Base-by-base conservation (phyloP, 805 yeast genomes). In the Clavispora carvajalis region DNA sequence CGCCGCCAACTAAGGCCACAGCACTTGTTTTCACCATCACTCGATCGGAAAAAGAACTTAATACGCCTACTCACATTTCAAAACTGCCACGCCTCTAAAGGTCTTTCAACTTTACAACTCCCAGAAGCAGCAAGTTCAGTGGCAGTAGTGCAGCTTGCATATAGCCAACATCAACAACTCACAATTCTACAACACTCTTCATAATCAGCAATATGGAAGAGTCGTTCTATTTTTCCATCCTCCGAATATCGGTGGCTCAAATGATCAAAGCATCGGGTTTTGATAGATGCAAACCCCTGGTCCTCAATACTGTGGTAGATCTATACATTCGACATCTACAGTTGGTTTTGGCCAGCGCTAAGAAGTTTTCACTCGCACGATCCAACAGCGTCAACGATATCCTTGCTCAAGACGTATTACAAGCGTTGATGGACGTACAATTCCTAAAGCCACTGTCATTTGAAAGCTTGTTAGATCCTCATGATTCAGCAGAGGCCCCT, bases 231-330 rank as follows among this genome's bases (percentile, higher is more conserved):
- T 69, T 65, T 46, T 58, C 67, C 30, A 44, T 68, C 34, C 53
- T 68, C 21, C 54, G 71, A 38, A 53, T 69, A 36, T 65, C 72
- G 7, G 57, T 68, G 23, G 70, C 76, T 1, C 81, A 82, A 62
- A 65, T 82, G 4, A 71, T 91, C 38, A 79, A 87, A 46, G 79
- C 93, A 0, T 76, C 80, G 22, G 99, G 99, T 0, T 87, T 89
- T 53, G 96, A 87, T 46, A 74, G 80, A 51, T 80, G 90, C 47
- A 71, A 80, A 38, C 85, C 91, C 7, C 69, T 77, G 7, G 76
- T 84, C 1, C 67, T 91, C 8, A 90, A 88, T 54, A 73, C 80
- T 2, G 50, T 89, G n/a, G 81, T 95, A 0, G 96, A 89, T 53
- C 54, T 91, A 1, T 79, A 83, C 55, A 64, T 85, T 13, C 73